Base-by-base conservation (phyloP, 208 protist genomes). In the Dictyostelium gargantuum region DNA sequence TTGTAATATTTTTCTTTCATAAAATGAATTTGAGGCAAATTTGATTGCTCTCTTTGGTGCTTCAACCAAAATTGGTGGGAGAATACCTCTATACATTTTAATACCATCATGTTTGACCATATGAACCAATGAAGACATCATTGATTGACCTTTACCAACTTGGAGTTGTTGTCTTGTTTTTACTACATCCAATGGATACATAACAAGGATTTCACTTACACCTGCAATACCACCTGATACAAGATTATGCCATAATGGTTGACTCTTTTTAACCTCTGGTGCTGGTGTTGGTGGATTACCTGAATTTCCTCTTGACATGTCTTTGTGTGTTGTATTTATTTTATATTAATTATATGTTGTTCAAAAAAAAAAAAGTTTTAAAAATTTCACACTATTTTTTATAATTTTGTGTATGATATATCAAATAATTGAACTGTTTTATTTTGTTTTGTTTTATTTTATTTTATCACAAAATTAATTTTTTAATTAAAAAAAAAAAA, bases 131-230 rank as follows among this genome's bases (percentile, higher is more conserved):
- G 46, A 50, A 23, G 44, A 56, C 15, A 93, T 29, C 58, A 95
- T 84, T 32, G 56, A 63, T 38, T 6, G 15, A 58, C 91, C 70
- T 66, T 93, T 42, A 38, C 74, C 94, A 29, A 66, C 54, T n/a
- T 93, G 48, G 5, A 95, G 42, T 76, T 96, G 94, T 50, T 52
- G 38, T 74, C 94, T 76, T 3, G 85, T 95, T 63, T 96, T 96
- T 19, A 96, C 79, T 19, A 96, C 61, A 80, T 95, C 94, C 6
- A 96, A 72, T 66, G 94, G 94, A 68, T 96, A 92, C 89, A 95
- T 94, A 17, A 94, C 61, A 26, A 94, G 35, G 38, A 92, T 92
- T 46, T 95, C 94, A 26, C 17, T 61, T 26, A 84, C 82, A 66
- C 94, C 94, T 48, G 94, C 93, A 35, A 77, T 56, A 85, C 84